A percentile compares a stretch with the other conserved stretches of the same genome.
Conservation (phyloP, 2,329 filamentous ascomycete genomes). For the Capronia epimyces region DNA sequence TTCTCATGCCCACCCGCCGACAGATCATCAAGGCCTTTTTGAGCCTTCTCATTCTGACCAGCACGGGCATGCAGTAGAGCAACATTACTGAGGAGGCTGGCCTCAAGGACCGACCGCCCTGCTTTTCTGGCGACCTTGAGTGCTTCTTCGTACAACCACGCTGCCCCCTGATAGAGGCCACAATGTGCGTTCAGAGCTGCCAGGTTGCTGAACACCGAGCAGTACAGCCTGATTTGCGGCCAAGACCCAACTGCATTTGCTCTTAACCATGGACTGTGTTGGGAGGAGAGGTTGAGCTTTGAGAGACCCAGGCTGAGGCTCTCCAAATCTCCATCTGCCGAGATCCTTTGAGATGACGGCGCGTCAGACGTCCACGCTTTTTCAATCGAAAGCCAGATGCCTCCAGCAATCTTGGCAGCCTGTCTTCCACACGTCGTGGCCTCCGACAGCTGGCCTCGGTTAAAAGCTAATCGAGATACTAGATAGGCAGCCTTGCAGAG, state of each 20-base stretch:
- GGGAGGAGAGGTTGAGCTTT: conserved; percentile 36
- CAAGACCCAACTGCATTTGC: conserved; percentile 66
- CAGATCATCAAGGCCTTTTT: neutral
- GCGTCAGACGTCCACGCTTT: conserved; percentile 32
- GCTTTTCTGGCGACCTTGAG: conserved; percentile 60
- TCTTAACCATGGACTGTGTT: neutral
- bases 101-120: neutral
- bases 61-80: conserved; percentile 20
- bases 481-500: conserved; percentile 19
- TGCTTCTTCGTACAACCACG: conserved; percentile 82
- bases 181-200: conserved; percentile 75
- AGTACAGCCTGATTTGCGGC: conserved; percentile 68
- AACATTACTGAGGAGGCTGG: conserved; percentile 10
- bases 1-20: neutral
- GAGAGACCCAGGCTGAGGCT: conserved; percentile 37
- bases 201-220: conserved; percentile 65
- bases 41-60: conserved; percentile 12
- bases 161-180: conserved; percentile 79
- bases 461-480: conserved; percentile 20
- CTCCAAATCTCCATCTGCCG: conserved; percentile 33
- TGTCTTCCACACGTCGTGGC: conserved; percentile 24
- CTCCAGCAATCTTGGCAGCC: conserved; percentile 23
- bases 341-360: neutral
- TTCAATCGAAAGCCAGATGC: conserved; percentile 25
- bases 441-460: conserved; percentile 11